phyloP scores from a whole-genome alignment of 2,329 filamentous ascomycete genomes.

The Chaetomium sp. region DNA sequence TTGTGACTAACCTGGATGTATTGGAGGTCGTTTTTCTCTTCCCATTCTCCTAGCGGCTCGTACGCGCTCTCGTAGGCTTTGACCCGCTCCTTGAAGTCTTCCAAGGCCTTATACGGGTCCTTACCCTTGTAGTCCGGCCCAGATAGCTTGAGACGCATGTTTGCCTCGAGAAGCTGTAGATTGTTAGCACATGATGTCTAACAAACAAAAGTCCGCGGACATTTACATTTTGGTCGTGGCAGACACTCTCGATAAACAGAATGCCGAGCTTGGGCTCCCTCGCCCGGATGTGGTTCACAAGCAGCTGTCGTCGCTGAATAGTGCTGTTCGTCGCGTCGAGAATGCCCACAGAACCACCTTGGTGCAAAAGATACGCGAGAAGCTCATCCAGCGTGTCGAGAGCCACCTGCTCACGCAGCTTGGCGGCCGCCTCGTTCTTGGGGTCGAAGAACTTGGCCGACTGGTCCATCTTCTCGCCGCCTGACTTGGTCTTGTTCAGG shows the following conservation, averaged over 20 bases:
- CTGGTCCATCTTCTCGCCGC: conserved; percentile 63
- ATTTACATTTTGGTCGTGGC: conserved; percentile 64
- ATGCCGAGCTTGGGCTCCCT: conserved; percentile 85
- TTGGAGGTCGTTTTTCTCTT: conserved; percentile 84
- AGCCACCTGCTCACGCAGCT: conserved; percentile 83
- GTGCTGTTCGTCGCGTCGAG: conserved; percentile 98
- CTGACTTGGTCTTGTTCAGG: conserved; percentile 26
- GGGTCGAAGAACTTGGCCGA: conserved; percentile 93
- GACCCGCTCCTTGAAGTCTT: conserved; percentile 89
- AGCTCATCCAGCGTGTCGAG: conserved; percentile 89
- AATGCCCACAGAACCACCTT: conserved; percentile 85
- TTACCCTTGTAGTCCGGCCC: conserved; percentile 95
- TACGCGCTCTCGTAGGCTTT: conserved; percentile 92
- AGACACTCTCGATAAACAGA: conserved; percentile 91
- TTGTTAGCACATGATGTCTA: conserved; percentile 5
- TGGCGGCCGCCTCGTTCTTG: conserved; percentile 71
- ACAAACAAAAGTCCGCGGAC: background rate
- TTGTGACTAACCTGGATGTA: conserved; percentile 64
- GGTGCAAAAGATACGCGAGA: conserved; percentile 76
- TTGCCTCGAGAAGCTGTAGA: conserved; percentile 71
- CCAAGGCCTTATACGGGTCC: conserved; percentile 75
- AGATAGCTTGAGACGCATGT: conserved; percentile 94
- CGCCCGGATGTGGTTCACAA: conserved; percentile 76
- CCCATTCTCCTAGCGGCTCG: conserved; percentile 80
- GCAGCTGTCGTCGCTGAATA: conserved; percentile 70